Percentiles rank a stretch among this genome's conserved stretches.
phyloP scores from a whole-genome alignment of 495 filamentous ascomycete species.

The Friedmanniomyces endolithicus region DNA sequence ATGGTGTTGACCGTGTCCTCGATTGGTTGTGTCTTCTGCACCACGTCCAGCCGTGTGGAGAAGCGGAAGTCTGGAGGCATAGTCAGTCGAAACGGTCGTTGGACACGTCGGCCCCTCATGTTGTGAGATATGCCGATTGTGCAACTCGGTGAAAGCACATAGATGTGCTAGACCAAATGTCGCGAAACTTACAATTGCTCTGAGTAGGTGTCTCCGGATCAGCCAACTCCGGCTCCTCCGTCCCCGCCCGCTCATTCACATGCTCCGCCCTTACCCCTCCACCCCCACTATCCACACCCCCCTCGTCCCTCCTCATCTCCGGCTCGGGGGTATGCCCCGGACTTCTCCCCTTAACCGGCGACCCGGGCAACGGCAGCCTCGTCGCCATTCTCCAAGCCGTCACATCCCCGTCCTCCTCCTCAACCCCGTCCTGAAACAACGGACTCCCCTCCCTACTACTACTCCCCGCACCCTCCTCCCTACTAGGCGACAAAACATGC shows the following conservation, averaged over 20 bases:
- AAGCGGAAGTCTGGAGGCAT: constrained; percentile 66
- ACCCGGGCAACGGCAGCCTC: constrained; percentile 45
- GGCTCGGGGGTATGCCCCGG: constrained; percentile 19
- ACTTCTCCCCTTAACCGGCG: constrained; percentile 41
- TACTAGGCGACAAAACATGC: constrained; percentile 34
- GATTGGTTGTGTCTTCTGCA: constrained; percentile 74
- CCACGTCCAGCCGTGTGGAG: constrained; percentile 70
- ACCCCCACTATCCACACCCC: constrained; percentile 16
- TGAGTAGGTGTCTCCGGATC: constrained; percentile 8
- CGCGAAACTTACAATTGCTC: constrained; percentile 19
- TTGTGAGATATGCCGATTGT: no score
- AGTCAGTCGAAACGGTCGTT: constrained; percentile 33
- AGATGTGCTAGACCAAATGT: not conserved
- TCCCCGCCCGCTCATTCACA: constrained; percentile 7
- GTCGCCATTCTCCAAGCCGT: constrained; percentile 32
- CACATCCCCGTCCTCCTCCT: constrained; percentile 43
- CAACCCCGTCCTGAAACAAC: constrained; percentile 41
- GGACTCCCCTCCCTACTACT: constrained; percentile 41
- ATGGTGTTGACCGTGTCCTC: constrained; percentile 57
- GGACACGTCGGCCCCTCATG: not conserved
- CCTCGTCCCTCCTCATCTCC: constrained; percentile 5
- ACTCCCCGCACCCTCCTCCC: constrained; percentile 18
- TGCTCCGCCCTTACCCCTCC: not conserved
- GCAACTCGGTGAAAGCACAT: no score
- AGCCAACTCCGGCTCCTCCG: not conserved